Conservation (phyloP, 257 asterid genomes). For the Leonotis leonurus region DNA sequence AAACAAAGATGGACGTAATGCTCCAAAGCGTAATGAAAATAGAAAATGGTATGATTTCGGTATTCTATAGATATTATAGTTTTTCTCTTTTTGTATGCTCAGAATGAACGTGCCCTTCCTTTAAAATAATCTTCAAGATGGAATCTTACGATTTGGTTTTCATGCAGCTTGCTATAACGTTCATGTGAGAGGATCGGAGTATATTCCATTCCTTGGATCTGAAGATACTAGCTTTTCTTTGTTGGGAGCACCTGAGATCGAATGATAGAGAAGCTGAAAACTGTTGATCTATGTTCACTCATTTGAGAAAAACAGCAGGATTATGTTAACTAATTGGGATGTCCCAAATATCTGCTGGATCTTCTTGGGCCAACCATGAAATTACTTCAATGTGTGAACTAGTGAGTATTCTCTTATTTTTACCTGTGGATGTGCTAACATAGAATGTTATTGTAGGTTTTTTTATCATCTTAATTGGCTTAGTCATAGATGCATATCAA, state of each 20-base stretch:
- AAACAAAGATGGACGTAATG: conserved; percentile 85
- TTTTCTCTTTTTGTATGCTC: not conserved
- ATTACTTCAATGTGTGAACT: conserved; percentile 2
- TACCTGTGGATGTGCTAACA: not conserved
- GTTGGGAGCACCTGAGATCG: conserved; percentile 41
- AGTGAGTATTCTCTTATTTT: conserved; percentile 2
- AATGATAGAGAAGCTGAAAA: conserved; percentile 22
- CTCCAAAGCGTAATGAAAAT: conserved; percentile 89
- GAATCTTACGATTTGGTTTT: conserved; percentile 14
- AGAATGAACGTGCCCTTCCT: not conserved
- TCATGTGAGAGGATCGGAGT: conserved; percentile 93
- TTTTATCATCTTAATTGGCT: not conserved
- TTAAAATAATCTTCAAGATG: not conserved
- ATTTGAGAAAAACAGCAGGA: not conserved
- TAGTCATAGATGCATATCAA: not conserved
- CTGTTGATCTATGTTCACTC: not conserved
- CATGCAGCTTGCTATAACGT: conserved; percentile 89
- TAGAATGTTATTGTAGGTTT: not conserved
- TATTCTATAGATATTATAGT: conserved; percentile 1
- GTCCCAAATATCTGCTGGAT: conserved; percentile 2
- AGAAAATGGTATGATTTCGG: conserved; percentile 57
- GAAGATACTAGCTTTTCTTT: conserved; percentile 46
- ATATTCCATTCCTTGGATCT: conserved; percentile 67
- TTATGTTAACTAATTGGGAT: not conserved
- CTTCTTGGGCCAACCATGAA: not conserved